Evolutionary conservation across 441 rosid genomes (phyloP).

Genomic region (Euphorbia schlechtendalii): DNA sequence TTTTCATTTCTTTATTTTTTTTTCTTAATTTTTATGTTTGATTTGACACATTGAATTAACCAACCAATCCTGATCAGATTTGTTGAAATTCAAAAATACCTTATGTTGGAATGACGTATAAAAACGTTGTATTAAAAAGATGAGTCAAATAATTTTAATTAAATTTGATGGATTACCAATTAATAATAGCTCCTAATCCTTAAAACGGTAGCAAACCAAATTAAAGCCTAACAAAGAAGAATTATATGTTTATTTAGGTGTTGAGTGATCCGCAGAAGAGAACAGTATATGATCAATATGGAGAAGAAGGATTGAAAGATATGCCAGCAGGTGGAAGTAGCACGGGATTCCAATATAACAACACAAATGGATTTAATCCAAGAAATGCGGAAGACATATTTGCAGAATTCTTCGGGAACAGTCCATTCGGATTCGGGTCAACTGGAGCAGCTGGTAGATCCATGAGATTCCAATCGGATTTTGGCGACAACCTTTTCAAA

Average conservation of each 20-base stretch:
- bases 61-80: too few species aligned
- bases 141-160: too few species aligned
- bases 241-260: conserved; percentile 35
- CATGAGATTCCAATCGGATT: conserved; percentile 66
- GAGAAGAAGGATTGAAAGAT: conserved; percentile 89
- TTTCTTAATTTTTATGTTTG: neutral
- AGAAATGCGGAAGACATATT: conserved; percentile 94
- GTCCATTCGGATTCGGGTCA: conserved; percentile 78
- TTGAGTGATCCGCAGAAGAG: conserved; percentile 83
- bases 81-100: too few species aligned
- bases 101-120: too few species aligned
- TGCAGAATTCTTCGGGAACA: conserved; percentile 88
- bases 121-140: too few species aligned
- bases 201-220: too few species aligned
- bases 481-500: conserved; percentile 55
- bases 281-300: conserved; percentile 69
- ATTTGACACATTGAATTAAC: too few species aligned
- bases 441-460: conserved; percentile 54
- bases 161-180: too few species aligned
- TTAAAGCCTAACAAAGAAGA: too few species aligned
- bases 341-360: conserved; percentile 30
- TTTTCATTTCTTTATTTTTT: neutral
- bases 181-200: too few species aligned
- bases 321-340: conserved; percentile 55
- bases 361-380: conserved; percentile 66